Conservation (phyloP, 441 rosid genomes). For the Erodium trifolium region DNA sequence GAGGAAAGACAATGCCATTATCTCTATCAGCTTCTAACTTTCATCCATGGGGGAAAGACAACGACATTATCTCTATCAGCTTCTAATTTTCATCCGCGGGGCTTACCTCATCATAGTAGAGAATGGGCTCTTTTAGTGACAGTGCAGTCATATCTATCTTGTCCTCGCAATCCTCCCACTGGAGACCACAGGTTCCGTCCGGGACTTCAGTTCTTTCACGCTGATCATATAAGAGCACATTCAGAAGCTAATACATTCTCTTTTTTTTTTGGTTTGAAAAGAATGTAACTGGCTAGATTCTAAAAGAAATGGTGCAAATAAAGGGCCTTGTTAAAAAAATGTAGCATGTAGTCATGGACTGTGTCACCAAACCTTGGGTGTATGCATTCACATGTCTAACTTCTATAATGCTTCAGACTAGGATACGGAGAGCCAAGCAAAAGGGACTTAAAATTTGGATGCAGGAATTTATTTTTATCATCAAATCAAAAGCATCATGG, state of each 20-base stretch:
- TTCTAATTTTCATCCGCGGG: background rate
- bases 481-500: too few relatives aligned
- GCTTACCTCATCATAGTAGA: slow-evolving; percentile 84
- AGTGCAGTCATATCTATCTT: slow-evolving; percentile 63
- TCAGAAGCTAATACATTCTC: background rate
- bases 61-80: background rate
- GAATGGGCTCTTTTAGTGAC: slow-evolving; percentile 87
- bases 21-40: background rate
- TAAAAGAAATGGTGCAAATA: too few relatives aligned
- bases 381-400: too few relatives aligned
- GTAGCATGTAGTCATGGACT: too few relatives aligned
- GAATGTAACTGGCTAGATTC: background rate
- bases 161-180: slow-evolving; percentile 77
- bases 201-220: slow-evolving; percentile 22
- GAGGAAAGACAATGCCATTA: slow-evolving; percentile 10
- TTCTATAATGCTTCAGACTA: too few relatives aligned
- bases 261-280: background rate
- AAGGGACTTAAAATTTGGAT: too few relatives aligned
- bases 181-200: slow-evolving; percentile 28
- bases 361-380: too few relatives aligned
- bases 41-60: slow-evolving; percentile 11
- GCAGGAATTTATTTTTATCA: too few relatives aligned
- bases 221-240: slow-evolving; percentile 25
- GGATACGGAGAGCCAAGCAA: too few relatives aligned
- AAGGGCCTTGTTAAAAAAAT: too few relatives aligned